Base-by-base conservation (phyloP, 2,329 filamentous ascomycete genomes). In the Calonectria ilicicola region DNA sequence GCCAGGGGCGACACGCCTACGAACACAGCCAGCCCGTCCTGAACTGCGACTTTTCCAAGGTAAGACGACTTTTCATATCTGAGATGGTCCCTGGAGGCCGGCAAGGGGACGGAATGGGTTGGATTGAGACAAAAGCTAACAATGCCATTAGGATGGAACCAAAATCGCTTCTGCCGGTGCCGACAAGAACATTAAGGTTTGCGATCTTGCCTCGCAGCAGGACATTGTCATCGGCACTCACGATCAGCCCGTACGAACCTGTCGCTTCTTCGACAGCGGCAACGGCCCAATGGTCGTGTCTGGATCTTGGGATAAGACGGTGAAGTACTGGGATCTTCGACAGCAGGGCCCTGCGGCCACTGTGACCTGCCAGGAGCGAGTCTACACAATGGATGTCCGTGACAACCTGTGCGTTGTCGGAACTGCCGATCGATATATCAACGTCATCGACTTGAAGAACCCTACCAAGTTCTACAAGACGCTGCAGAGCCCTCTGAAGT, bases 401-500 rank as follows among this genome's bases (percentile, higher is more conserved):
- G 93, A 96, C 82, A 93, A 97, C 80, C 89, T 99, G 64, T 91
- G 98, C 49, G 97, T 99, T 23, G 89, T 98, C 70, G 97, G 94
- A 74, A 98, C 96, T 1, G 97, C 97, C 15, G 97, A 99, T 82
- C 92, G 97, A 73, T 98, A 97, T 85, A 98, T 99, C 88, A 96
- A 98, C 83, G 93, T 99, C 74, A 89, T 99, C 85, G 95, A 98
- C 85, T 91, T 99, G 68, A 93, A 93, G 82, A 93, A 97, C 73
- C 97, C 97, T 5, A 91, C 91, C 66, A 95, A 95, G 80, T 95
- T 98, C 85, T 98, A 98, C 91, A 99, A 99, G 90, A 96, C 95
- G 12, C 90, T 98, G 64, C 95, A 98, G 85, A 98, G 95, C 81
- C 97, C 97, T 3, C 90, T 99, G 53, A 99, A 99, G 87, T 99